Base-by-base conservation (phyloP, 176 grass and related monocot genomes). In the Coix lacrymajobi region DNA sequence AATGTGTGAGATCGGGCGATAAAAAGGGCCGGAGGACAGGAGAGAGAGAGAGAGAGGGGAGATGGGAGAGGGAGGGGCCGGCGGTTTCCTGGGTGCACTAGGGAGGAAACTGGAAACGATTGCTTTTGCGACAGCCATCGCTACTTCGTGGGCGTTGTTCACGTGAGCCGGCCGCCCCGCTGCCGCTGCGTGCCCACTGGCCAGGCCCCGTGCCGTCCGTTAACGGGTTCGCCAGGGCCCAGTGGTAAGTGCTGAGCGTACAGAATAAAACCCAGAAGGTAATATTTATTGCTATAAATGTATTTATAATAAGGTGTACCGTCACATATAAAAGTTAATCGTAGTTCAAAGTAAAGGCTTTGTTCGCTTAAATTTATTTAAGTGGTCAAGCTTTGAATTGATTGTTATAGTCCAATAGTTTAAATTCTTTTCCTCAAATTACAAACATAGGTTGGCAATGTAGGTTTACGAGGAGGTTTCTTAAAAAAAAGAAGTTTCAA, bases 1-100 rank as follows among this genome's bases (percentile, higher is more conserved):
- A 86, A 83, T 83, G 79, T 40, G 84, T 40, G 84, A 86, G 88
- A 86, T 83, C 73, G 79, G 84, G 88, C 77, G 88, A 86, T 90
- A 86, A 90, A 85, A 83, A 72, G 80, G 79, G 46, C 36, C 41
- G 28, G 14, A 22, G 51, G 71, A 32, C 68, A 51, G 69, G 17
- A 19, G 22, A 22, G 61, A 76, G 76, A 65, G 76, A 78, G 16
- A 33, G 25, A 52, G 25, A 26, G 75, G 19, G 34, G 1, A 34
- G 1, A 11, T 3, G 24, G 51, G 16, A 17, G 79, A 6, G 54
- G 26, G 41, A 45, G 13, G 56, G 1, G 56, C 56, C 26, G 60
- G 45, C 7, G 33, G 71, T 43, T 79, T 73, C 62, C 65, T 61
- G 66, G 52, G 71, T 60, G 73, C 41, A 22, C 28, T 28, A 14